Conservation (phyloP, 2,329 filamentous ascomycete species). For the Penicillium brasilianum region DNA sequence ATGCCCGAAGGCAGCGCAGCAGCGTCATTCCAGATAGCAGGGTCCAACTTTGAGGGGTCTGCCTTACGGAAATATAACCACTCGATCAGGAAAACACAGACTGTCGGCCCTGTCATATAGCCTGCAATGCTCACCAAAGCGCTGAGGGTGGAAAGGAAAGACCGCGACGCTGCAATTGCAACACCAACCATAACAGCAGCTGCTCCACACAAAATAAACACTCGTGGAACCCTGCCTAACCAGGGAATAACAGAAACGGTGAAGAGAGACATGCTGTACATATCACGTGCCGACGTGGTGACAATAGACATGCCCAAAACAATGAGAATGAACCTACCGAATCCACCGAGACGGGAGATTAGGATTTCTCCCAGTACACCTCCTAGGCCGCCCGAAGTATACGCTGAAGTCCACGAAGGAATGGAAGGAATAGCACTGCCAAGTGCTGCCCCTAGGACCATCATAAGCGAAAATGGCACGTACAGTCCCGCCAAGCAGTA, state of each 20-base stretch:
- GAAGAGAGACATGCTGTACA: not conserved
- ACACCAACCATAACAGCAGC: not conserved
- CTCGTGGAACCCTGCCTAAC: not conserved
- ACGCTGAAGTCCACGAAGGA: not conserved
- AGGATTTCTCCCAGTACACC: not conserved
- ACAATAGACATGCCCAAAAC: not conserved
- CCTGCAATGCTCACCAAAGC: not conserved
- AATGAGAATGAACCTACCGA: not conserved
- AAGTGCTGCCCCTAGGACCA: not conserved
- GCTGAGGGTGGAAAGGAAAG: not conserved
- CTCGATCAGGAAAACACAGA: not conserved
- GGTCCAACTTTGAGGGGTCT: not conserved
- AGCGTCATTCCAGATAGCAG: not conserved
- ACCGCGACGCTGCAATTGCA: not conserved
- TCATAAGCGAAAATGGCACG: not conserved
- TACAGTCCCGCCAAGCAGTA: not conserved
- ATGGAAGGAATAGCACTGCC: not conserved
- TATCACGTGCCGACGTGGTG: not conserved
- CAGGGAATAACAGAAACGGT: not conserved
- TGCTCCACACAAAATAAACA: not conserved
- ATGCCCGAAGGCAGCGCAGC: not conserved
- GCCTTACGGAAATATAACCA: slow-evolving; percentile 1
- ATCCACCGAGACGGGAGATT: not conserved
- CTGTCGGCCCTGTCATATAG: not conserved
- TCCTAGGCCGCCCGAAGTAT: not conserved